A percentile compares a stretch with the other conserved stretches of the same genome.
Evolutionary conservation across 163 green algal genomes (phyloP).

Genomic region (Chlamydomonas reinhardtii): DNA sequence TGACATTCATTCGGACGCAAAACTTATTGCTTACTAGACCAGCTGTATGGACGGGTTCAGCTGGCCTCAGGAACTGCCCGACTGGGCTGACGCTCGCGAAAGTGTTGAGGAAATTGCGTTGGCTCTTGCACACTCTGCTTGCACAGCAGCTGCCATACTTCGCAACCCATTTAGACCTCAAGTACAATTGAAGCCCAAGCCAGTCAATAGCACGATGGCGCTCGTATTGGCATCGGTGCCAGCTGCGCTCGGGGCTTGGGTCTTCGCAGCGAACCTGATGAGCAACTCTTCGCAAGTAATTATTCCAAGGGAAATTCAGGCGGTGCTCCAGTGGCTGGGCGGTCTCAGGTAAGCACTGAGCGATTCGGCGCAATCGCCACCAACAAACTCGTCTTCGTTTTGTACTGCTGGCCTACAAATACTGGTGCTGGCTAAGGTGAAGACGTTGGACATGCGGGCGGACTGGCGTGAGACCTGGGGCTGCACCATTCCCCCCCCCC

Average conservation of each 20-base stretch:
- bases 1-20: too few relatives aligned
- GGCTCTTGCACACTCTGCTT: background rate
- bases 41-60: conserved; percentile 6
- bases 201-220: background rate
- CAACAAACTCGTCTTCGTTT: background rate
- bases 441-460: too few relatives aligned
- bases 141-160: background rate
- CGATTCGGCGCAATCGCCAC: background rate
- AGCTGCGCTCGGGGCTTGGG: conserved; percentile 14
- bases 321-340: background rate
- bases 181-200: background rate
- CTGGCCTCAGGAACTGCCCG: background rate
- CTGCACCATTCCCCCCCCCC: too few relatives aligned
- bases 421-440: too few relatives aligned
- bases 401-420: too few relatives aligned
- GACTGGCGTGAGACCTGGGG: too few relatives aligned
- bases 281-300: background rate
- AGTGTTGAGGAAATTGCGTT: background rate
- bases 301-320: background rate
- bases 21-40: background rate
- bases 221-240: conserved; percentile 1
- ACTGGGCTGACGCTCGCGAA: conserved; percentile 1
- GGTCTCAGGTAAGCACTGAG: conserved; percentile 1
- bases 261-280: conserved; percentile 6
- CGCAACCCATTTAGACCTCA: background rate